Percentiles rank a stretch among this genome's conserved stretches.
These are phyloP conservation scores for Dactylis glomerata DNA, from an alignment of 176 grass and related monocot species.

Conservation along the genomic window DNA sequence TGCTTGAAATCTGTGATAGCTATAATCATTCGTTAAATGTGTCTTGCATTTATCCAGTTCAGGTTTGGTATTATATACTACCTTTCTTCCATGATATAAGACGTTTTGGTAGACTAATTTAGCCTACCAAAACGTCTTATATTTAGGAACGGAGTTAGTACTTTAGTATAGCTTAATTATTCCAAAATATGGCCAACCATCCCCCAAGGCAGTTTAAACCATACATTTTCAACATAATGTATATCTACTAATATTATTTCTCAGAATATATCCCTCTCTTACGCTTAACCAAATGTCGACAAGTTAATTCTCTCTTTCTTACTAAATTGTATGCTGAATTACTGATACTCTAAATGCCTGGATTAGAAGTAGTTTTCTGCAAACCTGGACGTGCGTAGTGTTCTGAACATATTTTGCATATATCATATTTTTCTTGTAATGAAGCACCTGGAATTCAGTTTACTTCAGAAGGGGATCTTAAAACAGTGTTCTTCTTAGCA, in stretches of 20 bases:
- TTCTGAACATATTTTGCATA: neutral
- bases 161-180: neutral
- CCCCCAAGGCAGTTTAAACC: neutral
- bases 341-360: neutral
- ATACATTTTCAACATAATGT: neutral
- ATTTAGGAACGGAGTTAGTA: no score
- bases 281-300: neutral
- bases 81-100: no score
- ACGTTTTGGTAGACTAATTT: no score
- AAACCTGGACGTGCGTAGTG: neutral
- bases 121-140: no score
- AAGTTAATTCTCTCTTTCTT: neutral
- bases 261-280: neutral
- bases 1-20: neutral
- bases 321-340: neutral
- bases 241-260: neutral
- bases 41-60: neutral
- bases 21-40: neutral
- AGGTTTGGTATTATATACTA: neutral
- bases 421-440: neutral
- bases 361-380: neutral
- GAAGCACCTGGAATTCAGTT: neutral
- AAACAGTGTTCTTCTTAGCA: neutral
- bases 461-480: neutral
- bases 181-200: neutral